phyloP scores from a whole-genome alignment of 805 yeast genomes.

The Pichia cephalocereana region DNA sequence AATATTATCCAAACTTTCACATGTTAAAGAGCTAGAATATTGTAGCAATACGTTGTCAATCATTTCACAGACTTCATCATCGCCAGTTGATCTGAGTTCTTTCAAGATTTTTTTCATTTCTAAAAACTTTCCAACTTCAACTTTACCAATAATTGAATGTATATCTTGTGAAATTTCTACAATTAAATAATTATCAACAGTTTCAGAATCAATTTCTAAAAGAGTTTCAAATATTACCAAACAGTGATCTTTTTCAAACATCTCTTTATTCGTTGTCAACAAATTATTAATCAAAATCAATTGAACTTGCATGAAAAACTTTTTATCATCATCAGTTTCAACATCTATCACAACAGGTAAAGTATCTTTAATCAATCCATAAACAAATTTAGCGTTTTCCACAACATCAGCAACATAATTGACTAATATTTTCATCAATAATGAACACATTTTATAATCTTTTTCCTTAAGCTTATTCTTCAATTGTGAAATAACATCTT shows the following conservation, averaged over 20 bases:
- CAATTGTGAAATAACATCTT: neutral
- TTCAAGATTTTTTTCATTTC: neutral
- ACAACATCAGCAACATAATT: slow-evolving; percentile 13
- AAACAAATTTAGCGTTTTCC: slow-evolving; percentile 5
- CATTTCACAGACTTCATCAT: slow-evolving; percentile 1
- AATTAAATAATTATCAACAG: neutral
- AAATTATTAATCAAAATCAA: slow-evolving; percentile 5
- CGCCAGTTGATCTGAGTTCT: neutral
- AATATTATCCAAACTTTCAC: neutral
- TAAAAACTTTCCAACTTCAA: neutral
- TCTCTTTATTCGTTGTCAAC: slow-evolving; percentile 1
- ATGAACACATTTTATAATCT: neutral
- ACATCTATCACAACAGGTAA: neutral
- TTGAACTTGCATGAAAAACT: neutral
- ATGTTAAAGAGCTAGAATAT: neutral
- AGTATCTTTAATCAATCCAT: neutral
- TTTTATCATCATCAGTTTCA: neutral
- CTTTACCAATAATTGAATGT: neutral
- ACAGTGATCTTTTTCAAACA: neutral
- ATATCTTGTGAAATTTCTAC: slow-evolving; percentile 1
- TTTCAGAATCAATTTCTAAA: neutral
- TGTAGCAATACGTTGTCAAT: neutral
- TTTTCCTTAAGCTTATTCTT: neutral
- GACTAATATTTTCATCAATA: slow-evolving; percentile 7
- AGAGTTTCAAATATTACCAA: neutral